Evolutionary conservation across 176 grass and related monocot species (phyloP).

Genomic region (Triticum turgidum): DNA sequence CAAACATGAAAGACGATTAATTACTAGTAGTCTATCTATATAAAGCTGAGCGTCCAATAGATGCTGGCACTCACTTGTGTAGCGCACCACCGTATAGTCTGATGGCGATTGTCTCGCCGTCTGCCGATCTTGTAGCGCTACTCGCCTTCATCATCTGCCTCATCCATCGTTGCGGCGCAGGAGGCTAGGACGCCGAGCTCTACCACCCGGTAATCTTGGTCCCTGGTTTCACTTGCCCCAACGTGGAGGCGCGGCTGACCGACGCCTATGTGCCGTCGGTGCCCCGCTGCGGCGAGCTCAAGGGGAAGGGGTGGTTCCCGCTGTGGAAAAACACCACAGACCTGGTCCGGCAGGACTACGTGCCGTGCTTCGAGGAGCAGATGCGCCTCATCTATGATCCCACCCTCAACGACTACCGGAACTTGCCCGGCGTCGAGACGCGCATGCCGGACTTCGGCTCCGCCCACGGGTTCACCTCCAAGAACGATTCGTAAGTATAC

Average conservation of each 20-base stretch:
- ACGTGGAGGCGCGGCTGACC: constrained; percentile 4
- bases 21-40: neutral
- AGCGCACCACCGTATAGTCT: neutral
- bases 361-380: neutral
- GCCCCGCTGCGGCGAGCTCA: neutral
- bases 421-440: neutral
- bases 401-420: neutral
- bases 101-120: neutral
- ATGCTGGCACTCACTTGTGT: neutral
- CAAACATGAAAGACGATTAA: neutral
- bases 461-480: neutral
- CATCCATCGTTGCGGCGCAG: neutral
- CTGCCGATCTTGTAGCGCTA: neutral
- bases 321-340: neutral
- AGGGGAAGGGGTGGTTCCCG: neutral
- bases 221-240: neutral
- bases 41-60: neutral
- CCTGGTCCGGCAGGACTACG: neutral
- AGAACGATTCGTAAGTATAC: neutral
- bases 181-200: neutral
- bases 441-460: constrained; percentile 6
- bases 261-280: neutral
- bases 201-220: constrained; percentile 1
- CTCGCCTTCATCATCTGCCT: neutral
- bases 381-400: neutral